Base-by-base conservation (phyloP, 2,329 filamentous ascomycete genomes). In the Elsinoe batatas region DNA sequence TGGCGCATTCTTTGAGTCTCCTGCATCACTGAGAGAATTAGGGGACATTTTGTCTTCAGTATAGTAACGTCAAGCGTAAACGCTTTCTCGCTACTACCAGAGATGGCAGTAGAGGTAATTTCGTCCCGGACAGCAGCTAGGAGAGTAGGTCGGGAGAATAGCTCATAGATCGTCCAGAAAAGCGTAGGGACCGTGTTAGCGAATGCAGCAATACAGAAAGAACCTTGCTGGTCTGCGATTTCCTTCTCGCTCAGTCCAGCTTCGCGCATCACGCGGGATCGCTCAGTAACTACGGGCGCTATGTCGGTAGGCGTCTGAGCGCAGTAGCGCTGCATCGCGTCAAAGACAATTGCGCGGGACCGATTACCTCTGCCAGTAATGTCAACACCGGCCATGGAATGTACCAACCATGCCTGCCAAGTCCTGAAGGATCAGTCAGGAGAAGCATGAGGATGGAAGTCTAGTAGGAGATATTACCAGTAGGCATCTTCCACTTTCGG, bases 151-250 rank as follows among this genome's bases (percentile, higher is more conserved):
- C 68, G 64, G 2, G 68, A 70, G 58, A 62, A 71, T 0, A 74
- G 43, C n/a, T 73, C 68, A 46, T 62, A 71, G 2, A 74, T 38
- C 1, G 65, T 58, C 71, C 72, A 74, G 61, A 71, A 74, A 0
- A 62, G 57, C 0, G 70, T 64, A 0, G 72, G 72, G 0, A 68
- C 63, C 0, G 68, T 69, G 54, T 74, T 74, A 8, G 65, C 64
- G 0, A 73, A 60, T n/a, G 71, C 58, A 0, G 64, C 71, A 5
- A 71, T 47, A 10, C 20, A 17, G 20, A 53, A 37, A 3, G 49
- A 26, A 8, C 12, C 15, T 22, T 53, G 33, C 35, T 38, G 36
- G 5, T 42, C 38, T 20, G 49, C 49, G 17, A 53, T 40, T 3
- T 53, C 36, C 12, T 36, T 10, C 20, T 53, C 49, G 3, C 32